These are phyloP conservation scores for Salvia splendens DNA, from an alignment of 257 asterid species.

Conservation along the genomic window DNA sequence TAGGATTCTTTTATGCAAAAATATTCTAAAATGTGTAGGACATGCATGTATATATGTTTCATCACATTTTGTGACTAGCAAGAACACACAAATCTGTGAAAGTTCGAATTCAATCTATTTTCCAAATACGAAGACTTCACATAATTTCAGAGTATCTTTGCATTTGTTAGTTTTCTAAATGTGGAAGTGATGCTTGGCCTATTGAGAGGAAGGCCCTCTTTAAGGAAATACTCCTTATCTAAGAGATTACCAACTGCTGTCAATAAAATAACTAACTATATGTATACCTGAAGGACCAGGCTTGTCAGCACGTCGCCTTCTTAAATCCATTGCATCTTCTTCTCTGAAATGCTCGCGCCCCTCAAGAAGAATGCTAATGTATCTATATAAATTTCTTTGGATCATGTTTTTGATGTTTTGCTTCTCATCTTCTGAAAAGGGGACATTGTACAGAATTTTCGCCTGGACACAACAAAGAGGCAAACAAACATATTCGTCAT, in stretches of 20 bases:
- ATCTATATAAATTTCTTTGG: constrained; percentile 71
- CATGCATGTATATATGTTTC: no score
- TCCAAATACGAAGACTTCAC: no score
- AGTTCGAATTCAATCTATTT: no score
- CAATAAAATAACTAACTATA: constrained; percentile 23
- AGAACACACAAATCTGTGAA: no score
- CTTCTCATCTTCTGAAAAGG: constrained; percentile 80
- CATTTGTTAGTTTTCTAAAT: no score
- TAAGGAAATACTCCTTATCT: not conserved
- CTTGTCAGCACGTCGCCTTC: constrained; percentile 41
- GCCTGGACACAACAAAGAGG: constrained; percentile 53
- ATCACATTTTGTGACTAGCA: no score
- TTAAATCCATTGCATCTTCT: constrained; percentile 49
- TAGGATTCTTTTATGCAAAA: not conserved
- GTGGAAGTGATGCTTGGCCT: no score
- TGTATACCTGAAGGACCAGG: constrained; percentile 87
- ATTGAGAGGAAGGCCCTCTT: no score
- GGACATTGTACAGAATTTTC: constrained; percentile 62
- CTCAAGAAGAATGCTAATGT: constrained; percentile 73
- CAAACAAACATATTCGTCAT: constrained; percentile 5
- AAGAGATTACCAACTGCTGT: not conserved
- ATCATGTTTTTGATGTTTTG: constrained; percentile 64
- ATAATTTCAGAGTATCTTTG: no score
- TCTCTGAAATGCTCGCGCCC: constrained; percentile 74
- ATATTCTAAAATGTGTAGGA: no score